Evolutionary conservation across 2,329 filamentous ascomycete species (phyloP), one percentile per base, ranked within the genome.

Genomic region (Calonectria crousiana): DNA sequence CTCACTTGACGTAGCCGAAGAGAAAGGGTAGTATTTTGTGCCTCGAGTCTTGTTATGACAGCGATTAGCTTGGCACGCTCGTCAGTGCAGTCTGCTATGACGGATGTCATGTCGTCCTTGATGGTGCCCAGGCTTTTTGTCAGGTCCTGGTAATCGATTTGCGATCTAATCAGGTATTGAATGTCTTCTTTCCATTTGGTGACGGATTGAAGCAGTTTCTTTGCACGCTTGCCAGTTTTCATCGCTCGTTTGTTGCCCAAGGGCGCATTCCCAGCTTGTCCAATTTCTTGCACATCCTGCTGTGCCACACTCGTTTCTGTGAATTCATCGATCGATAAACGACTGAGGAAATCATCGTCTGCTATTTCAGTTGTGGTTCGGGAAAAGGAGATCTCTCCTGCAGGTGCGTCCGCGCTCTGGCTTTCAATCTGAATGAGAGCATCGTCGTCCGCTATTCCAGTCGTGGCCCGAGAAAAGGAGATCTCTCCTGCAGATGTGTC

Each of bases 181-280:
- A 78, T 51, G 26, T 18, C 26, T 2, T 60, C 28, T 26, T 71
- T 36, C 64, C 64, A 67, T 26, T 30, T 18, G 23, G 30, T 51
- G 23, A 30, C 64, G 30, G 6, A 36, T 26, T 52, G 14, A 34
- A 67, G n/a, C n/a, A 67, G 13, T 20, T 32, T 41, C 23, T 41
- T 62, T 6, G n/a, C 34, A 38, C 34, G 11, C 34, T 13, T 28
- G 11, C 23, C 9, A 11, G 56, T n/a, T 62, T 62, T 26, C 20
- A 20, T 20, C 8, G 56, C n/a, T 10, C 13, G 34, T 14, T 38
- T 20, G 11, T 41, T 41, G 56, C 5, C 34, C 9, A 10, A 13
- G n/a, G 13, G 53, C 28, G 34, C 5, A 23, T n/a, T 3, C 18
- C 6, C 18, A 18, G 18, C 20, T 13, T 23, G 53, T 23, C 32